Conservation (phyloP, 1,284 basidiomycete genomes). For the Tremellales sp. region DNA sequence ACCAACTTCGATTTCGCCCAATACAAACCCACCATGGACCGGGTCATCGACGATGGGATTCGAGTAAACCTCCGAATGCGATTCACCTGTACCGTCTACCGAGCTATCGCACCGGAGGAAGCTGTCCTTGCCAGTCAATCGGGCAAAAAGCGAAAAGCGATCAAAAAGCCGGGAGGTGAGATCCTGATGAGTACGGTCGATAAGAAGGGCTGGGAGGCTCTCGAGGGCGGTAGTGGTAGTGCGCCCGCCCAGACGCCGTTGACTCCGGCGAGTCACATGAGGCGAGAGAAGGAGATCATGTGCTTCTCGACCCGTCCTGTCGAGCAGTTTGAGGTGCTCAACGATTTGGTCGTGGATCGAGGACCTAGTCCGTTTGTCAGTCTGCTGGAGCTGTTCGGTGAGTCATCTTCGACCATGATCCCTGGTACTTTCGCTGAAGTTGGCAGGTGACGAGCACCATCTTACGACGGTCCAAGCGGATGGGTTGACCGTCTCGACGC, state of each 20-base stretch:
- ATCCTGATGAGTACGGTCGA: slow-evolving; percentile 89
- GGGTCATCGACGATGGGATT: slow-evolving; percentile 85
- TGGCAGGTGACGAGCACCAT: slow-evolving; percentile 90
- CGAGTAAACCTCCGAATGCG: slow-evolving; percentile 98
- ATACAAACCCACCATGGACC: slow-evolving; percentile 82
- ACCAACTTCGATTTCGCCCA: slow-evolving; percentile 96
- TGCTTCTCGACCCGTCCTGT: slow-evolving; percentile 93
- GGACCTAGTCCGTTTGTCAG: slow-evolving; percentile 98
- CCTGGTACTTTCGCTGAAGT: not conserved
- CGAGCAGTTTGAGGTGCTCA: slow-evolving; percentile 96
- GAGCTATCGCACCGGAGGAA: slow-evolving; percentile 70
- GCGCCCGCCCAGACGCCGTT: slow-evolving; percentile 3
- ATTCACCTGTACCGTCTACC: slow-evolving; percentile 97
- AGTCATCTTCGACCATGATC: slow-evolving; percentile 32
- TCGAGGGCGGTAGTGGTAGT: slow-evolving; percentile 64
- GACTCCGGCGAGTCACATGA: slow-evolving; percentile 10
- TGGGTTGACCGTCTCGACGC: slow-evolving; percentile 91
- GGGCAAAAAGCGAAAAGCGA: slow-evolving; percentile 67
- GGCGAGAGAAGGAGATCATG: slow-evolving; percentile 93
- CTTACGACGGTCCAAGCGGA: slow-evolving; percentile 99
- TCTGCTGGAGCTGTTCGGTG: slow-evolving; percentile 91
- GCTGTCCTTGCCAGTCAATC: slow-evolving; percentile 28
- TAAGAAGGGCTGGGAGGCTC: slow-evolving; percentile 85
- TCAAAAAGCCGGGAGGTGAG: slow-evolving; percentile 86
- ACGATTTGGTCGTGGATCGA: slow-evolving; percentile 96